Base-by-base conservation (phyloP, 2,329 filamentous ascomycete species). In the Rutstroemia sp. region DNA sequence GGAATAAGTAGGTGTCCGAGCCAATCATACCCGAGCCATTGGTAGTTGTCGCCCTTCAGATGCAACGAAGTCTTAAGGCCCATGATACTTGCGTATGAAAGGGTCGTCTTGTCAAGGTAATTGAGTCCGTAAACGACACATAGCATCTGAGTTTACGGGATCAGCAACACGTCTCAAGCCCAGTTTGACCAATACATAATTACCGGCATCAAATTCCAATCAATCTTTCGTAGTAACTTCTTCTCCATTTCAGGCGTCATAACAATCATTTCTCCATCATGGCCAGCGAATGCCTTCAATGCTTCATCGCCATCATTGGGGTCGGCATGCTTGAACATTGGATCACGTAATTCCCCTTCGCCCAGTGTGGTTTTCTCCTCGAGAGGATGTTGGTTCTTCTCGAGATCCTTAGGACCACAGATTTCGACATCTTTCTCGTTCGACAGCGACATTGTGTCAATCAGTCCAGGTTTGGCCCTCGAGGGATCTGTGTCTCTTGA, bases 91-190 rank as follows among this genome's bases (percentile, higher is more conserved):
- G 76, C 75, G 55, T 79, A 78, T 0, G 75, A 77, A 6, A 79
- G 61, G 0, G 76, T 77, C 0, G 75, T 77, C 62, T 79, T 70
- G 47, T 70, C 67, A 6, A 84, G 70, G 65, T 76, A 83, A 61
- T 83, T 81, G 64, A 83, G 71, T 1, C 78, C 79, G 61, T 84
- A 83, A 4, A 83, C 73, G 30, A 80, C 63, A 57, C 79, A 83
- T 64, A 84, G 73, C 61, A 83, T 70, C 69, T 71, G 30, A 16
- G 4, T 30, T 38, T 45, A 16, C 4, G 27, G 37, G 30, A 48
- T 63, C 14, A 59, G 54, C 23, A 45, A 8, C 4, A 16, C 39
- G 50, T 38, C 18, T 10, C 2, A 2, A 23, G 6, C 45, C 30
- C 1, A 27, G 25, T 10, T 14, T 5, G 10, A 42, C 9, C 27